These are phyloP conservation scores for Cryptococcus depauperatus DNA, from an alignment of 1,284 basidiomycete species.

Conservation along the genomic window DNA sequence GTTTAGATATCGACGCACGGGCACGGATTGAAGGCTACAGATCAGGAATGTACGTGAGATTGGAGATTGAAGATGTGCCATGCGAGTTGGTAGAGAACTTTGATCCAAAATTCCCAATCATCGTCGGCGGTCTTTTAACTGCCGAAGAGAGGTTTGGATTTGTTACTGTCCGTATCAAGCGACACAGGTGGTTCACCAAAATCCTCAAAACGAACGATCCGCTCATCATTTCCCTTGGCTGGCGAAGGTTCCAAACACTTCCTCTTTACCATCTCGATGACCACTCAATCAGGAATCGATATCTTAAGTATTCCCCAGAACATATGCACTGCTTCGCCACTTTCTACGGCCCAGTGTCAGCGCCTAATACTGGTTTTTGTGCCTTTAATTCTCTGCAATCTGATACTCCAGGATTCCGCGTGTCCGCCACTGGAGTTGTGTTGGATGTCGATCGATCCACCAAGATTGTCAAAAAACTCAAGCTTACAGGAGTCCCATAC, in stretches of 20 bases:
- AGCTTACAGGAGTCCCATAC: constrained; percentile 86
- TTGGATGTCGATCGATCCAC: constrained; percentile 84
- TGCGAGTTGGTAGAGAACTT: constrained; percentile 92
- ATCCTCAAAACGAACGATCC: constrained; percentile 98
- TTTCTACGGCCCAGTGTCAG: constrained; percentile 83
- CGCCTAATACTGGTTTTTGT: constrained; percentile 96
- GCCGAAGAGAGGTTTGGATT: constrained; percentile 89
- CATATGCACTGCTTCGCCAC: constrained; percentile 99
- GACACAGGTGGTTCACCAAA: constrained; percentile 86
- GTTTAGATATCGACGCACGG: constrained; percentile 67
- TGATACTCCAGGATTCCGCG: constrained; percentile 67
- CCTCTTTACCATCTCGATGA: constrained; percentile 97
- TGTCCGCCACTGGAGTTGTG: constrained; percentile 90
- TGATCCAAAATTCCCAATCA: constrained; percentile 79
- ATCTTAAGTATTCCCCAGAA: constrained; percentile 99
- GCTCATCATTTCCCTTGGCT: constrained; percentile 88
- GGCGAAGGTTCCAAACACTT: constrained; percentile 90
- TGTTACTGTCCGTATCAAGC: constrained; percentile 90
- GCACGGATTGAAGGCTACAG: constrained; percentile 81
- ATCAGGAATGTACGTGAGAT: constrained; percentile 87
- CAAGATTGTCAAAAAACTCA: constrained; percentile 97
- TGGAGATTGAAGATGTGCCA: constrained; percentile 77
- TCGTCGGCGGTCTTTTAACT: constrained; percentile 85
- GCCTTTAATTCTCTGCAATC: constrained; percentile 80
- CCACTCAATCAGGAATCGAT: constrained; percentile 91